Evolutionary conservation across 2,329 filamentous ascomycete species (phyloP), one percentile per base, ranked within the genome.

Genomic region (Pyrenochaeta sp.): DNA sequence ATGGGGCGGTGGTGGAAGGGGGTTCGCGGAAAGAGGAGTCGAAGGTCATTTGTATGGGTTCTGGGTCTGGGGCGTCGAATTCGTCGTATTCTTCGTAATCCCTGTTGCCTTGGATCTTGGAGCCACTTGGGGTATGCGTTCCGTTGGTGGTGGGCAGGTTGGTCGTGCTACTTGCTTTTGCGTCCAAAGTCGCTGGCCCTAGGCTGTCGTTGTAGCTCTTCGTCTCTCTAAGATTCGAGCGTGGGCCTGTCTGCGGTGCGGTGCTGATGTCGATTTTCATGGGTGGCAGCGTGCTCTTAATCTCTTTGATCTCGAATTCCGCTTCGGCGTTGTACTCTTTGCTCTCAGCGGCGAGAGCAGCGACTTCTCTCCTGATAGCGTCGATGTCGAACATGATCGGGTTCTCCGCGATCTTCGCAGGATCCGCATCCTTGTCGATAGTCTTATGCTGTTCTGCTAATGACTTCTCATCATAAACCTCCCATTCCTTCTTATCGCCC

Each of bases 361-460:
- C 89, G 13, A 81, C 80, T 65, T 84, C 82, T 28, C 68, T 74
- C 48, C 92, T 86, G 64, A 99, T 98, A 12, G 95, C 95, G 69
- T 99, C 95, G 46, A 99, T 88, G 71, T 99, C 95, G 71, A 99
- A 99, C 45, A 99, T 83, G 8, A 98, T 90, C 34, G 82, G 81
- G 22, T 81, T 67, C 86, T 88, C 84, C 5, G 82, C 81, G 8
- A 82, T 78, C 59, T 81, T 82, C 15, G 83, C 83, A 8, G 69
- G 64, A 54, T 85, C 82, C 8, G 79, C 79, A 54, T 79, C 80
- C 40, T 76, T 75, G 25, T 72, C 63, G 19, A 72, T 58, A 13
- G 59, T 50, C 27, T 52, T 60, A 22, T 63, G 60, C 8, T 59
- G 54, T 5, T 58, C 57, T 13, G 34, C 27, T 6, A 52, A 50